Conservation (phyloP, 2,329 filamentous ascomycete species). For the Neopestalotiopsis sp. region DNA sequence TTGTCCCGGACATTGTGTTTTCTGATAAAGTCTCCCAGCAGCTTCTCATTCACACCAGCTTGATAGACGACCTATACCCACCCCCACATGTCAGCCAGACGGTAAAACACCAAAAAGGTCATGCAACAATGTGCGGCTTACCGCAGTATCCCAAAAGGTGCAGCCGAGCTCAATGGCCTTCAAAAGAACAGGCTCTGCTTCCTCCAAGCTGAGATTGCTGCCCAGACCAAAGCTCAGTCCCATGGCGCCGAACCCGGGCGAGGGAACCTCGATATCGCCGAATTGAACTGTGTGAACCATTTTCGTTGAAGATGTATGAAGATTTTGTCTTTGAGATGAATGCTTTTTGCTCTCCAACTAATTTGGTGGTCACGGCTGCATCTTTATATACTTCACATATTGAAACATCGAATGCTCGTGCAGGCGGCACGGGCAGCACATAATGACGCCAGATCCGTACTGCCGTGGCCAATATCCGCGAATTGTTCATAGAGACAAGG, state of each 20-base stretch:
- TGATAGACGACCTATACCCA: constrained; percentile 50
- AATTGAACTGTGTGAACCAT: constrained; percentile 49
- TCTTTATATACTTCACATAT: background rate
- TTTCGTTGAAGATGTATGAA: background rate
- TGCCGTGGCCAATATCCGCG: background rate
- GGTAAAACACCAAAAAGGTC: background rate
- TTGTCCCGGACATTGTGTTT: constrained; percentile 56
- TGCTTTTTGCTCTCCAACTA: background rate
- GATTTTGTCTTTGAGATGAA: background rate
- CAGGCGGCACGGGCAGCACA: no score
- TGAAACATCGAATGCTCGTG: no score
- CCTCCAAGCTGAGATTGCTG: constrained; percentile 44
- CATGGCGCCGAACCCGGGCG: constrained; percentile 55
- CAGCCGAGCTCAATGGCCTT: constrained; percentile 53
- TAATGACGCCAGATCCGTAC: no score
- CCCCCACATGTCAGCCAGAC: constrained; percentile 31
- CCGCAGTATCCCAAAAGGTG: constrained; percentile 52
- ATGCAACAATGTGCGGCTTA: constrained; percentile 27
- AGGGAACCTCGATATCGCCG: constrained; percentile 39
- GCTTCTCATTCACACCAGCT: constrained; percentile 53
- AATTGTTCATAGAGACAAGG: background rate
- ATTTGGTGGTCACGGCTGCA: background rate
- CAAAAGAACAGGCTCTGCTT: constrained; percentile 53
- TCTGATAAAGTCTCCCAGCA: constrained; percentile 53
- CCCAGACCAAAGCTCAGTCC: constrained; percentile 50